A percentile compares a stretch with the other conserved stretches of the same genome.
Conservation (phyloP, 2,329 filamentous ascomycete species). For the Fusarium drepaniforme region DNA sequence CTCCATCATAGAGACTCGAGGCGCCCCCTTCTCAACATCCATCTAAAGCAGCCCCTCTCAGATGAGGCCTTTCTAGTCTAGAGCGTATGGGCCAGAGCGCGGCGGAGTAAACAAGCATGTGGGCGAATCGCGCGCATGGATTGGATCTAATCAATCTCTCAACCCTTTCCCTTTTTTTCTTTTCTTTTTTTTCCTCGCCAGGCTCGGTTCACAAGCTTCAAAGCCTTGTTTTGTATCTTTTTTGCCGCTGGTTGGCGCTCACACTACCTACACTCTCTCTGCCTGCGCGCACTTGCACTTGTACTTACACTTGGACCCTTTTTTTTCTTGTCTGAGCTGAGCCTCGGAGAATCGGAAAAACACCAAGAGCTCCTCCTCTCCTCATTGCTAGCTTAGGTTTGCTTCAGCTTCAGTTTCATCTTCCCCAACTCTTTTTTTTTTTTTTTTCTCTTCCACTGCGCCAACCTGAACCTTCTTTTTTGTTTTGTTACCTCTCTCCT, state of each 20-base stretch:
- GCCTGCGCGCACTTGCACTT: background rate
- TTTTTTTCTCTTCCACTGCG: background rate
- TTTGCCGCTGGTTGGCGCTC: background rate
- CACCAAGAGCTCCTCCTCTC: slow-evolving; percentile 13
- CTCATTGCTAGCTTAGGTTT: slow-evolving; percentile 24
- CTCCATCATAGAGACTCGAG: background rate
- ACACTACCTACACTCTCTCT: background rate
- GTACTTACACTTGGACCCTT: background rate
- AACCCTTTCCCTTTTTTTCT: slow-evolving; percentile 1
- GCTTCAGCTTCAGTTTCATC: slow-evolving; percentile 27
- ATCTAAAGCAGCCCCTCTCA: slow-evolving; percentile 11
- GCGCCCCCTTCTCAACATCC: background rate
- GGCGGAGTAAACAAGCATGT: slow-evolving; percentile 21
- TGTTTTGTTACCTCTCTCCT: slow-evolving; percentile 7
- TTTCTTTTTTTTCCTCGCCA: slow-evolving; percentile 12
- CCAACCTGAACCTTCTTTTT: background rate
- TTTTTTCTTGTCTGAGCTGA: slow-evolving; percentile 4
- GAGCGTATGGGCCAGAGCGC: slow-evolving; percentile 16
- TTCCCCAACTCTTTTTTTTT: slow-evolving; percentile 4
- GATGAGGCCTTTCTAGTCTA: background rate
- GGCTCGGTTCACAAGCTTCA: background rate
- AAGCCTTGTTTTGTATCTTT: background rate
- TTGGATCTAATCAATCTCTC: slow-evolving; percentile 41
- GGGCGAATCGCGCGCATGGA: slow-evolving; percentile 25
- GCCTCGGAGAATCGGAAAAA: slow-evolving; percentile 27